These are phyloP conservation scores for Boletus vermiculosoides DNA, from an alignment of 768 basidiomycete species.

Conservation along the genomic window DNA sequence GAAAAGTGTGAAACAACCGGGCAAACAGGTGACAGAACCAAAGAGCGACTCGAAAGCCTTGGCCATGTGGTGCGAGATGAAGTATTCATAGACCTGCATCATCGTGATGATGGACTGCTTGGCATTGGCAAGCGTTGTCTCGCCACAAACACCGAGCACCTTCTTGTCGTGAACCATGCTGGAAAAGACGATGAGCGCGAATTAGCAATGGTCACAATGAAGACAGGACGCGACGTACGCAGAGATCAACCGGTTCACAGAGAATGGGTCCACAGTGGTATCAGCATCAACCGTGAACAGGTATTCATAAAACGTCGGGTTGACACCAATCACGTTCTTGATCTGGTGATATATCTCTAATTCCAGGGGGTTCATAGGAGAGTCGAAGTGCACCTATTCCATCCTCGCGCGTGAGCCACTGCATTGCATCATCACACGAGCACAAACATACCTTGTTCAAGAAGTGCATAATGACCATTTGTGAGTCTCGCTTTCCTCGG, in stretches of 20 bases:
- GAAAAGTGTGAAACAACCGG: conserved; percentile 98
- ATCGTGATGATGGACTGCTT: conserved; percentile 95
- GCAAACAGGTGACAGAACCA: conserved; percentile 96
- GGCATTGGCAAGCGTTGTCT: conserved; percentile 88
- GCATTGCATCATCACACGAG: not conserved
- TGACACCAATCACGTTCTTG: conserved; percentile 99
- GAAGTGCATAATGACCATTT: conserved; percentile 95
- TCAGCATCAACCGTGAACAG: conserved; percentile 92
- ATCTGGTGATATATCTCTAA: conserved; percentile 99
- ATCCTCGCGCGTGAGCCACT: not conserved
- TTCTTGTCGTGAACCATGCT: conserved; percentile 98
- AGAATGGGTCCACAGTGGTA: conserved; percentile 86
- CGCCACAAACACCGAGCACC: conserved; percentile 91
- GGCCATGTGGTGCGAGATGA: conserved; percentile 97
- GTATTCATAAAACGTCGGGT: conserved; percentile 98
- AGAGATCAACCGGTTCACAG: conserved; percentile 88
- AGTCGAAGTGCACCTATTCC: conserved; percentile 87
- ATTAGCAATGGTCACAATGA: not conserved
- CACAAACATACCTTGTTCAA: conserved; percentile 76
- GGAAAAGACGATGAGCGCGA: not conserved
- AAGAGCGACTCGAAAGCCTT: conserved; percentile 98
- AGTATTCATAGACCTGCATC: conserved; percentile 99
- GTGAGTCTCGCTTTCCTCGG: conserved; percentile 97
- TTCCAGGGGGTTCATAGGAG: conserved; percentile 95
- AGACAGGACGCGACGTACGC: conserved; percentile 56